Evolutionary conservation across 2,329 filamentous ascomycete species (phyloP), one percentile per base, ranked within the genome.

Genomic region (Metarhizium album): DNA sequence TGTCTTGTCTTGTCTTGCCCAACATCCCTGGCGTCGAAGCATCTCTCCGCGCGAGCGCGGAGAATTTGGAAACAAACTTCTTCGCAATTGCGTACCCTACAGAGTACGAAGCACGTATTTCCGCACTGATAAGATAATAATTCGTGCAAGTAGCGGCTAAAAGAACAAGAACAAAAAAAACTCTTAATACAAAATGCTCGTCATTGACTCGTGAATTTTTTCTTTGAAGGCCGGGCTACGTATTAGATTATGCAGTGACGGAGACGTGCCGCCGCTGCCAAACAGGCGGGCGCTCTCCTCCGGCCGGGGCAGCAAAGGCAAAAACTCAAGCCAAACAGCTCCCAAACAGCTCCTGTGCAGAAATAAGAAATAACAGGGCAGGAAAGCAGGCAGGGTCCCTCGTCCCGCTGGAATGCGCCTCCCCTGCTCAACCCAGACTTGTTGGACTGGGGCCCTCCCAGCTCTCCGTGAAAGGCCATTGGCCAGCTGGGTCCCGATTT

Each of bases 341-440:
- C 37, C 4, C n/a, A n/a, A n/a, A n/a, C n/a, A n/a, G n/a, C n/a
- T 40, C n/a, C 11, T 35, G 37, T 11, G 11, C 42, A 40, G 33
- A 5, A 2, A 27, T 13, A 3, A 27, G 43, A 35, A 22, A 52
- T 24, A 42, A 46, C 51, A 48, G 20, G n/a, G 37, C 45, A 48
- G 20, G 38, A 6, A 52, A 24, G 13, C 43, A 23, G 42, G 43
- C 40, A 53, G 48, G 52, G 49, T 49, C 49, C 42, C 43, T 18
- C 14, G 37, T 31, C 40, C 40, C 40, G 27, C 31, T 53, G 49
- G 52, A 53, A 53, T 53, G 52, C 37, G 45, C 27, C 48, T 46
- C 45, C n/a, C 45, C 45, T 46, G 45, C 16, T 27, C 38, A 42
- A 42, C 40, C 48, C 35, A 45, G 47, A 47, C 43, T 37, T 46